phyloP scores from a whole-genome alignment of 75 land plant species.

The Ceratopteris richardii region DNA sequence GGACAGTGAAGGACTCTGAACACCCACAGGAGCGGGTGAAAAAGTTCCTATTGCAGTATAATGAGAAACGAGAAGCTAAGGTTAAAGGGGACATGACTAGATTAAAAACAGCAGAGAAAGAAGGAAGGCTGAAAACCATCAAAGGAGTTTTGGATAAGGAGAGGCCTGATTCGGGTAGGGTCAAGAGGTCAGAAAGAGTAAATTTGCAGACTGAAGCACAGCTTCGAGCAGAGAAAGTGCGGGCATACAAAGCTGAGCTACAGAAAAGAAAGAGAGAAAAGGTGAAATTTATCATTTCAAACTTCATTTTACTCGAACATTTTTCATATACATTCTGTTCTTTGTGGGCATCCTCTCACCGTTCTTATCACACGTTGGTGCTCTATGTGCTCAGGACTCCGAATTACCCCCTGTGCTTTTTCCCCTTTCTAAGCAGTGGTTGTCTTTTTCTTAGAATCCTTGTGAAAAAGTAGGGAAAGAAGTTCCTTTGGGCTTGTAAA shows the following conservation, averaged over 20 bases:
- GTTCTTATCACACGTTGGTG: too few relatives aligned
- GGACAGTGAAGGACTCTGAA: too few relatives aligned
- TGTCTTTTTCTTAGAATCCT: too few relatives aligned
- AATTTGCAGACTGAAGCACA: slow-evolving; percentile 69
- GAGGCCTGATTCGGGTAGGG: slow-evolving; percentile 34
- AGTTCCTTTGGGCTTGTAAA: too few relatives aligned
- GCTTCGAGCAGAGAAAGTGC: slow-evolving; percentile 77
- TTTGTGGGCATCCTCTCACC: too few relatives aligned
- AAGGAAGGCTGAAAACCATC: slow-evolving; percentile 36
- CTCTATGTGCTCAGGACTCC: too few relatives aligned
- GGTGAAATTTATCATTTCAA: slow-evolving; percentile 33
- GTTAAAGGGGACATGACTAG: slow-evolving; percentile 19
- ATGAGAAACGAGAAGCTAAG: slow-evolving; percentile 33
- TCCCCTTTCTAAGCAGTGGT: too few relatives aligned
- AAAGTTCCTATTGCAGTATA: background rate
- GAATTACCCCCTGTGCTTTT: too few relatives aligned
- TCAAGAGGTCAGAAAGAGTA: slow-evolving; percentile 38
- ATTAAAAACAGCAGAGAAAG: slow-evolving; percentile 42
- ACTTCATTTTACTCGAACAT: background rate
- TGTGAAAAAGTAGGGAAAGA: too few relatives aligned
- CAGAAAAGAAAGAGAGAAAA: slow-evolving; percentile 74
- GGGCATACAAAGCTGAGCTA: slow-evolving; percentile 75
- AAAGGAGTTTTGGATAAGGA: slow-evolving; percentile 42
- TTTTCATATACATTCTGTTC: too few relatives aligned
- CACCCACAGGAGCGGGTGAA: too few relatives aligned